These are phyloP conservation scores for Starmerella geochares DNA, from an alignment of 805 yeast genomes.

Conservation along the genomic window DNA sequence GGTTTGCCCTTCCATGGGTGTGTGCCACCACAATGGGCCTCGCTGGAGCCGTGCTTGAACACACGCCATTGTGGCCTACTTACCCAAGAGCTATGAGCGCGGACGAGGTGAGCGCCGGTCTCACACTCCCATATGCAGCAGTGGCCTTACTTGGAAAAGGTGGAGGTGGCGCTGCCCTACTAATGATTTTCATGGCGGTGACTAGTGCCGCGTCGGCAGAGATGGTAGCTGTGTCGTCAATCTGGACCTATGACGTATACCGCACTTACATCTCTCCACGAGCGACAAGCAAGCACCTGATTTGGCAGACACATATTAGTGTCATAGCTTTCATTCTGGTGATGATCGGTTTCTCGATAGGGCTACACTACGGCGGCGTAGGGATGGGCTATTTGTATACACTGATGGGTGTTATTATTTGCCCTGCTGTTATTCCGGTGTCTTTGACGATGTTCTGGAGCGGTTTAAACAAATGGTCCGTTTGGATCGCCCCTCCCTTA, in stretches of 20 bases:
- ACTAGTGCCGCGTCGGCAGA: constrained; percentile 91
- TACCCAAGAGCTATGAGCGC: constrained; percentile 58
- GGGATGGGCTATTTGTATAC: constrained; percentile 82
- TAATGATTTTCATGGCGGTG: constrained; percentile 81
- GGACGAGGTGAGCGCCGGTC: constrained; percentile 69
- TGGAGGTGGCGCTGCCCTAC: constrained; percentile 74
- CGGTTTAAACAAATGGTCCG: constrained; percentile 58
- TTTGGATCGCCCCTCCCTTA: constrained; percentile 61
- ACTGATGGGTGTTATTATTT: constrained; percentile 80
- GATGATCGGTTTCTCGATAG: constrained; percentile 78
- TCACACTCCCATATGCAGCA: constrained; percentile 59
- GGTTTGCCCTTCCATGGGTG: constrained; percentile 85
- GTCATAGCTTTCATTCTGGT: constrained; percentile 51
- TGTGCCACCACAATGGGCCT: constrained; percentile 78
- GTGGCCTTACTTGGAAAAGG: constrained; percentile 75
- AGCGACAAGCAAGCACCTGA: constrained; percentile 65
- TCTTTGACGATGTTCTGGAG: constrained; percentile 58
- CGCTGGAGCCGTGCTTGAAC: constrained; percentile 67
- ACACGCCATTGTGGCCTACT: constrained; percentile 63
- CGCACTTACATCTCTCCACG: constrained; percentile 67
- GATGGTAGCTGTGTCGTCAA: constrained; percentile 75
- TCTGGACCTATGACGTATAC: constrained; percentile 77
- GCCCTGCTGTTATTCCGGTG: constrained; percentile 76
- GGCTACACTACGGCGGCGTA: constrained; percentile 69
- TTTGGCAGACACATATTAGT: constrained; percentile 54